A percentile compares a stretch with the other conserved stretches of the same genome.
These are phyloP conservation scores for Adansonia madagascariensis DNA, from an alignment of 441 rosid species.

Conservation along the genomic window DNA sequence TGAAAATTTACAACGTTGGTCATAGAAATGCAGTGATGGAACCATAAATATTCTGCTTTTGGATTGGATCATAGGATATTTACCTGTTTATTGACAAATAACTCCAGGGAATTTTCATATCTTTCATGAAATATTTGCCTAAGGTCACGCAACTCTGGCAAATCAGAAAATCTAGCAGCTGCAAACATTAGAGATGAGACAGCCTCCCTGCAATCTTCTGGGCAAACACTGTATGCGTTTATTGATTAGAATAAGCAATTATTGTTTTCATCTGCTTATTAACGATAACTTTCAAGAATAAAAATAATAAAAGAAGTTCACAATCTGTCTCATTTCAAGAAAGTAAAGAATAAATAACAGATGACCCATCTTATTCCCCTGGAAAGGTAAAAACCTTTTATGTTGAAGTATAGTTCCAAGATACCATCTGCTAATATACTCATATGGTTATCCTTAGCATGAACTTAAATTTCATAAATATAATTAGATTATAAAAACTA, in stretches of 20 bases:
- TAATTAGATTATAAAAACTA: not conserved
- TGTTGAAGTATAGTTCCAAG: conserved; percentile 7
- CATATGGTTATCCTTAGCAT: not conserved
- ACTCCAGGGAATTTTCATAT: conserved; percentile 56
- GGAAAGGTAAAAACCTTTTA: not conserved
- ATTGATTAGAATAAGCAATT: conserved; percentile 5
- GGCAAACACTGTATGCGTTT: conserved; percentile 60
- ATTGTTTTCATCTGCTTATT: not conserved
- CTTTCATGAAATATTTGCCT: conserved; percentile 53
- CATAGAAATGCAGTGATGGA: conserved; percentile 16
- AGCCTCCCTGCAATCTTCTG: conserved; percentile 75
- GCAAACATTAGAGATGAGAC: conserved; percentile 67
- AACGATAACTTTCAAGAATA: not conserved
- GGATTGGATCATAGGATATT: conserved; percentile 26
- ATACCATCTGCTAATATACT: not conserved
- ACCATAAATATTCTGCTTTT: conserved; percentile 15
- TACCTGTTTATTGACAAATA: conserved; percentile 65
- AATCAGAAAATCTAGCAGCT: conserved; percentile 80
- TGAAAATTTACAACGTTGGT: conserved; percentile 31
- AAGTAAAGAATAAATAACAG: not conserved
- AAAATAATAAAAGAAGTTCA: not conserved
- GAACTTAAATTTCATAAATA: not conserved
- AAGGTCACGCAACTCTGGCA: conserved; percentile 80
- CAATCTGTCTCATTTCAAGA: not conserved
- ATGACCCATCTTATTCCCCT: not conserved